Conservation (phyloP, 495 filamentous ascomycete species). For the Penicillium turbatum region DNA sequence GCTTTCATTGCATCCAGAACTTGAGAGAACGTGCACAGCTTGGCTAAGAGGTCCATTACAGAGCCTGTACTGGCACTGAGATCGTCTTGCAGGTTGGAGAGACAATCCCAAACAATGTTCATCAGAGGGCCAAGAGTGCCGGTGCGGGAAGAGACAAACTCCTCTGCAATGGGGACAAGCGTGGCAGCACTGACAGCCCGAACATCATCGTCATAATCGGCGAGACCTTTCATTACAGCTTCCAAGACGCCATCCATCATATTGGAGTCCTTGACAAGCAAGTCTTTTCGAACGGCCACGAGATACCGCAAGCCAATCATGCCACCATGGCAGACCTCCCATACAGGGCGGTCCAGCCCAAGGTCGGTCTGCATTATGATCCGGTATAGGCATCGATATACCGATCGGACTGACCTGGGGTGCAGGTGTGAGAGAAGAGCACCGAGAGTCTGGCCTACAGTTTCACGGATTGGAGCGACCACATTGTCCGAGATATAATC, state of each 20-base stretch:
- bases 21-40: conserved; percentile 88
- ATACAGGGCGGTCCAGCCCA: conserved; percentile 62
- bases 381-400: conserved; percentile 75
- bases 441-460: conserved; percentile 91
- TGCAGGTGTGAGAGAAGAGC: conserved; percentile 79
- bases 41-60: conserved; percentile 96
- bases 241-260: conserved; percentile 91
- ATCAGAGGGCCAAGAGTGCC: conserved; percentile 73
- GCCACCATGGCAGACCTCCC: conserved; percentile 95
- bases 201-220: conserved; percentile 89
- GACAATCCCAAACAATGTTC: conserved; percentile 93
- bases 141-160: conserved; percentile 81
- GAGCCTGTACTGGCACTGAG: conserved; percentile 94
- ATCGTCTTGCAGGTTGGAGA: conserved; percentile 92
- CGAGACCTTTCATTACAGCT: conserved; percentile 91
- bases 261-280: conserved; percentile 72
- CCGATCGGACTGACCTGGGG: conserved; percentile 65
- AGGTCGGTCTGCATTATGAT: conserved; percentile 91
- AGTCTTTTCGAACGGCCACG: conserved; percentile 88
- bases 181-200: conserved; percentile 95
- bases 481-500: conserved; percentile 98
- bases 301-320: conserved; percentile 96
- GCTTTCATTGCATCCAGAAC: conserved; percentile 91
- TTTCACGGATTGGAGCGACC: conserved; percentile 92
- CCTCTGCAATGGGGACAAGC: conserved; percentile 88